Base-by-base conservation (phyloP, 179 eudicot genomes). In the Carnegiea gigantea region DNA sequence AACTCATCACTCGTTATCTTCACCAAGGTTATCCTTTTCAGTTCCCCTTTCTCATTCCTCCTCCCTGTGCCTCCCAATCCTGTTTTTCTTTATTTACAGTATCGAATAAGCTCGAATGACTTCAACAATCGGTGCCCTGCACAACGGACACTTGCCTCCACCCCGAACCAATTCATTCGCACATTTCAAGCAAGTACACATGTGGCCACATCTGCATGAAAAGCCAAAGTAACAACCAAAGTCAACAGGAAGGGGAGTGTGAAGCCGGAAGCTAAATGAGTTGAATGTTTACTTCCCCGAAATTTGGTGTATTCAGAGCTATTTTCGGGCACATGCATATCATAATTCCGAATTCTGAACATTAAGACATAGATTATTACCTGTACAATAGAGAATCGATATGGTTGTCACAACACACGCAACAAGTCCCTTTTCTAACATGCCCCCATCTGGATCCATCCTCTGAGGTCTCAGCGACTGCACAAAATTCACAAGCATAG, bases 361-460 rank as follows among this genome's bases (percentile, higher is more conserved):
- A 70, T 70, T 26, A 30, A 15, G 10, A 38, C 51, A 28, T 70
- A 9, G 26, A 21, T 14, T 20, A 6, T 30, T 89, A 96, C 99
- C 99, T 94, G 90, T 96, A 96, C 95, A 96, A 80, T 26, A 96
- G 84, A 72, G 98, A 91, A 86, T 96, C 99, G 81, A 96, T 94
- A 15, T 92, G 97, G 86, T 80, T 91, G 84, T 96, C 99, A 85
- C 97, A 94, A 84, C 99, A 96, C 57, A 96, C 92, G 79, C 99
- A 96, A 78, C 99, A 96, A 62, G 98, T 92, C 78, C 99, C 98
- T 85, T 92, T 96, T 70, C 84, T 90, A 53, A 93, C 99, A 83
- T 91, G 93, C 73, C 90, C 94, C 99, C 99, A 96, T 89, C 85
- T 93, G 5, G 95, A 95, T 80, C 98, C 98, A 81, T 96, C 99